phyloP scores from a whole-genome alignment of 1,284 basidiomycete species.

The Coriolopsis trogii region DNA sequence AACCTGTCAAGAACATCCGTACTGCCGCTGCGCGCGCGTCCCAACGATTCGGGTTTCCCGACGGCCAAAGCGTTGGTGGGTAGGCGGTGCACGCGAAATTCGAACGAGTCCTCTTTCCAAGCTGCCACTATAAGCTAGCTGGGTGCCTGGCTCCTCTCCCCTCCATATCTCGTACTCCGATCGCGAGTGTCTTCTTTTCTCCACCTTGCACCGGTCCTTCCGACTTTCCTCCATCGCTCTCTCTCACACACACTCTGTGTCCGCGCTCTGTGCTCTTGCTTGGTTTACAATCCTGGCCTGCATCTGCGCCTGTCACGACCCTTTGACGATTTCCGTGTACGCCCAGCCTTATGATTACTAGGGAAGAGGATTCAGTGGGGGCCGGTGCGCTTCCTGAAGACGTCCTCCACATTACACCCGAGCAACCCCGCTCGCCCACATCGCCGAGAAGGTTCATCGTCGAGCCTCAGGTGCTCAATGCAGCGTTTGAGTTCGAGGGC shows the following conservation, averaged over 20 bases:
- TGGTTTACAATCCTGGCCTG: slow-evolving; percentile 1
- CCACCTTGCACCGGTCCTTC: background rate
- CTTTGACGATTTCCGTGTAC: slow-evolving; percentile 9
- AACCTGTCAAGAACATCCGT: no score
- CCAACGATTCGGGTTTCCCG: background rate
- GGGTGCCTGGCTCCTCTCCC: slow-evolving; percentile 1
- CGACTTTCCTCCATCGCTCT: background rate
- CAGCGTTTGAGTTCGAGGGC: slow-evolving; percentile 14
- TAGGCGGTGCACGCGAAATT: slow-evolving; percentile 6
- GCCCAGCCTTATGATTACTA: slow-evolving; percentile 8
- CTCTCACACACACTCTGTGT: background rate
- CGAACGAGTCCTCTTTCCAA: background rate
- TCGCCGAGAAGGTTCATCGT: slow-evolving; percentile 21
- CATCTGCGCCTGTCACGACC: slow-evolving; percentile 19
- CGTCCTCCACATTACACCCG: slow-evolving; percentile 9
- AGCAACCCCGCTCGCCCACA: slow-evolving; percentile 7
- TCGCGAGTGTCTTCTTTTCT: background rate
- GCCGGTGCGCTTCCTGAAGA: slow-evolving; percentile 2
- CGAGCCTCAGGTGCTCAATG: slow-evolving; percentile 22
- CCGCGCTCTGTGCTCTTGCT: background rate
- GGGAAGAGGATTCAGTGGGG: background rate
- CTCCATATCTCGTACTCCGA: background rate
- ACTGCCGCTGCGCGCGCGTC: background rate
- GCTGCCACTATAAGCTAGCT: background rate
- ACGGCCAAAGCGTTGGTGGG: background rate